Percentiles rank a stretch among this genome's conserved stretches.
Conservation (phyloP, 1,284 basidiomycete species). For the Inonotus hispidus region DNA sequence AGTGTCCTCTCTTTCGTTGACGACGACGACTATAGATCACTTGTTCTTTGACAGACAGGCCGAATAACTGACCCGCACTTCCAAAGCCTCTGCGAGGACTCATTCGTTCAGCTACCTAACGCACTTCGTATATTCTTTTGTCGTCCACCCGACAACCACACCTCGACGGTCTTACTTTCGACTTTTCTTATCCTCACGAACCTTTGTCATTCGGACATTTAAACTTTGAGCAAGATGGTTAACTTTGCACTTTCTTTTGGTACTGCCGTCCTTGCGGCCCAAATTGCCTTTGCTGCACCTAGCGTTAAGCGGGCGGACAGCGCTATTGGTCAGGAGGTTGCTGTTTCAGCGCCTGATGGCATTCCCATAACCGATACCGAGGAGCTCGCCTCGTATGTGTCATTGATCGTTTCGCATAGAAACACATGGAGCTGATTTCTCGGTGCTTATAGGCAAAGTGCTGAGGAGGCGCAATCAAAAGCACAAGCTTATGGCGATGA, state of each 20-base stretch:
- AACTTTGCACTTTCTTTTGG: constrained; percentile 38
- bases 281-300: constrained; percentile 45
- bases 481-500: constrained; percentile 10
- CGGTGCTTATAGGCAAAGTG: constrained; percentile 1
- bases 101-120: constrained; percentile 2
- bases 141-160: constrained; percentile 38
- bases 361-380: constrained; percentile 21
- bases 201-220: constrained; percentile 37
- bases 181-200: constrained; percentile 26
- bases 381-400: constrained; percentile 19
- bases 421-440: not conserved
- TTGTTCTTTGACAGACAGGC: constrained; percentile 65
- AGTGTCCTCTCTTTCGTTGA: not conserved
- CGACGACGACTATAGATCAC: constrained; percentile 38
- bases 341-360: constrained; percentile 42
- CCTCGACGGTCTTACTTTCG: constrained; percentile 41
- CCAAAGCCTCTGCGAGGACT: constrained; percentile 50
- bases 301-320: constrained; percentile 32
- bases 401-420: not conserved
- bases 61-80: constrained; percentile 26
- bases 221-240: constrained; percentile 18
- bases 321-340: constrained; percentile 37
- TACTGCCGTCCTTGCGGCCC: constrained; percentile 46
- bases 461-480: constrained; percentile 7
- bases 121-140: constrained; percentile 32